phyloP scores from a whole-genome alignment of 129 eudicot species.

The Pittosporum tobira region DNA sequence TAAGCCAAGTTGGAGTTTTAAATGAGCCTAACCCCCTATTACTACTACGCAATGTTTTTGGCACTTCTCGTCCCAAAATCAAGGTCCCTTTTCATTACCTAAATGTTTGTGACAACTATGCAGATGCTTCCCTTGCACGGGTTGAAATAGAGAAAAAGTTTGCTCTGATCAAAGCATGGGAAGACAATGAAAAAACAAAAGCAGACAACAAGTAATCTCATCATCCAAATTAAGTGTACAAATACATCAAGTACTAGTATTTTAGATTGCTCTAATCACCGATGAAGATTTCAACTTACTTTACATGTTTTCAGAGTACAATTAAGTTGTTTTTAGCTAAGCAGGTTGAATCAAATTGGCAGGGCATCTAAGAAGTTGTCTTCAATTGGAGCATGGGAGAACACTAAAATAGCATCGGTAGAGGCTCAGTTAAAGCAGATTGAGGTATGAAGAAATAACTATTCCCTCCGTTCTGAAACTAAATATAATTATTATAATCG shows the following conservation, averaged over 20 bases:
- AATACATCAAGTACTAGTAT: not conserved
- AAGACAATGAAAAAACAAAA: slow-evolving; percentile 56
- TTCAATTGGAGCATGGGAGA: slow-evolving; percentile 66
- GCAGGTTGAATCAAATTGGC: not conserved
- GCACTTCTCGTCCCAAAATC: too few relatives aligned
- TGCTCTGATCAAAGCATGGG: slow-evolving; percentile 74
- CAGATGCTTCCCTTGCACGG: slow-evolving; percentile 40
- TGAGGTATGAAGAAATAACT: too few relatives aligned
- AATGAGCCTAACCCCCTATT: too few relatives aligned
- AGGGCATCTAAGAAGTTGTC: slow-evolving; percentile 57
- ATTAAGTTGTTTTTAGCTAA: too few relatives aligned
- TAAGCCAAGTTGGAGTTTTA: too few relatives aligned
- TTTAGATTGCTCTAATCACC: not conserved
- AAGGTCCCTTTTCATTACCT: too few relatives aligned
- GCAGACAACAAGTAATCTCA: slow-evolving; percentile 53
- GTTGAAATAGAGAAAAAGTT: slow-evolving; percentile 46
- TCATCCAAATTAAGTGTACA: not conserved
- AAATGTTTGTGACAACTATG: too few relatives aligned
- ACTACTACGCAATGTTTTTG: too few relatives aligned
- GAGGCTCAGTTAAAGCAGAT: slow-evolving; percentile 50
- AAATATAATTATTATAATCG: too few relatives aligned
- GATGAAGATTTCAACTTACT: not conserved
- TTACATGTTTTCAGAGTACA: not conserved
- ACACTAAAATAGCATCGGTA: slow-evolving; percentile 39
- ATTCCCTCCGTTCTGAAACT: too few relatives aligned